Percentiles rank a stretch among this genome's conserved stretches.
These are phyloP conservation scores for Byssothecium circinans DNA, from an alignment of 2,329 filamentous ascomycete genomes.

Conservation along the genomic window DNA sequence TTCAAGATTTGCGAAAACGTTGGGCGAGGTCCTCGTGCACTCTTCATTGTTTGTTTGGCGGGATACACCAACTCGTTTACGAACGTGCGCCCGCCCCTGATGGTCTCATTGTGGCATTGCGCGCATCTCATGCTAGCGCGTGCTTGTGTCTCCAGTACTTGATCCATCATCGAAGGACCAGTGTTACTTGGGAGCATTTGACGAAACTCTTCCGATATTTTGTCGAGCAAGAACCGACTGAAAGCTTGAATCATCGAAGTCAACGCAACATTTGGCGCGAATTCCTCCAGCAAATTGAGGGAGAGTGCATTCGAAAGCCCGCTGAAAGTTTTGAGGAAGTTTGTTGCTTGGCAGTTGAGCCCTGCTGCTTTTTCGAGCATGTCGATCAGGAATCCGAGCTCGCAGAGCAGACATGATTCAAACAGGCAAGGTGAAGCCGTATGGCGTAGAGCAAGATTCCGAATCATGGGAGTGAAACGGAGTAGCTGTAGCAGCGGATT, in stretches of 20 bases:
- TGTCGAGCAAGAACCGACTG: constrained; percentile 81
- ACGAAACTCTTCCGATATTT: constrained; percentile 75
- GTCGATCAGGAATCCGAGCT: constrained; percentile 93
- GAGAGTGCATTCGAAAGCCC: constrained; percentile 75
- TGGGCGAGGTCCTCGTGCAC: constrained; percentile 56
- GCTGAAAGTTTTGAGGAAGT: constrained; percentile 86
- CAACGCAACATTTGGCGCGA: constrained; percentile 70
- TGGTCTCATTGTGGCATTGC: constrained; percentile 84
- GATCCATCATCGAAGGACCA: constrained; percentile 64
- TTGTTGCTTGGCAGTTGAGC: constrained; percentile 93
- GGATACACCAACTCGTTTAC: constrained; percentile 88
- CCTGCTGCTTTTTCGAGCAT: constrained; percentile 97
- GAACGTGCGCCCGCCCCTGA: constrained; percentile 74
- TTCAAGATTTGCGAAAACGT: constrained; percentile 91
- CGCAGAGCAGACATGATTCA: constrained; percentile 85
- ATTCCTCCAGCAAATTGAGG: constrained; percentile 82
- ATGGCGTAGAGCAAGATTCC: constrained; percentile 87
- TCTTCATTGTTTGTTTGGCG: constrained; percentile 57
- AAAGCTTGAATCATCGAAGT: constrained; percentile 83
- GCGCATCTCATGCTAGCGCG: constrained; percentile 78
- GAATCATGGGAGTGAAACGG: constrained; percentile 83
- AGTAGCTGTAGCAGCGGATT: constrained; percentile 90
- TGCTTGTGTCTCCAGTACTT: constrained; percentile 71
- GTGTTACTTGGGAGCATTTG: constrained; percentile 64
- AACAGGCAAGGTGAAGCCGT: constrained; percentile 81